Conservation (phyloP, 2,329 filamentous ascomycete species). For the Diplodia corticola region DNA sequence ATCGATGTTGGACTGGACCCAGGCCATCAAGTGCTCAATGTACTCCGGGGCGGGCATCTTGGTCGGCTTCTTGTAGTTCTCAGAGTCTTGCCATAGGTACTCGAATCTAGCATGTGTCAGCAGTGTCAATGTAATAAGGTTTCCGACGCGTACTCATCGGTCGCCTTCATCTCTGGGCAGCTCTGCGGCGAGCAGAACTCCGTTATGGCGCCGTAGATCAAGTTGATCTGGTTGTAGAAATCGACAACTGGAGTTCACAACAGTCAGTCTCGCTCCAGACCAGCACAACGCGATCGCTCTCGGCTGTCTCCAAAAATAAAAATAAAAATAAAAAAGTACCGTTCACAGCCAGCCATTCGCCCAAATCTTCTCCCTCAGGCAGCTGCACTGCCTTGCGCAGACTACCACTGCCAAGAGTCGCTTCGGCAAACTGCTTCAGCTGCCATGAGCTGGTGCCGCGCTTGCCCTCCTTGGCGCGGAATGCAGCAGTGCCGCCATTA, state of each 20-base stretch:
- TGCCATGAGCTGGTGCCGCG: slow-evolving; percentile 92
- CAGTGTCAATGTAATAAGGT: background rate
- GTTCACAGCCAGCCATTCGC: slow-evolving; percentile 98
- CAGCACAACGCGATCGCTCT: background rate
- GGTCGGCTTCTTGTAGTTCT: slow-evolving; percentile 91
- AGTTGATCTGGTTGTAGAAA: slow-evolving; percentile 99
- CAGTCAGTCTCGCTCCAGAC: slow-evolving; percentile 21
- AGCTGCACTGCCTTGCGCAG: slow-evolving; percentile 94
- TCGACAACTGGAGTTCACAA: slow-evolving; percentile 74
- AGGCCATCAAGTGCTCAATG: slow-evolving; percentile 95
- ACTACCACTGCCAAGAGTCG: slow-evolving; percentile 91
- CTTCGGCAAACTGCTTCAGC: slow-evolving; percentile 95
- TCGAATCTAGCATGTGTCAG: slow-evolving; percentile 68
- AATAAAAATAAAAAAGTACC: slow-evolving; percentile 64
- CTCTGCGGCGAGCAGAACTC: slow-evolving; percentile 98
- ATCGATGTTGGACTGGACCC: slow-evolving; percentile 94
- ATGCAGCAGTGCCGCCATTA: slow-evolving; percentile 64
- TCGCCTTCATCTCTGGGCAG: slow-evolving; percentile 99
- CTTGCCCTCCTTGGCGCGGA: slow-evolving; percentile 80
- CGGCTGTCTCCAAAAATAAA: too few relatives aligned
- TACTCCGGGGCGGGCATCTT: slow-evolving; percentile 98
- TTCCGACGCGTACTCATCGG: slow-evolving; percentile 72
- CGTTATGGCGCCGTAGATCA: slow-evolving; percentile 97
- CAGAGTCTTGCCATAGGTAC: slow-evolving; percentile 97
- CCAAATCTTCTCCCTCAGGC: slow-evolving; percentile 94